These are phyloP conservation scores for Boletellus emodensis DNA, from an alignment of 768 basidiomycete genomes.

Conservation along the genomic window DNA sequence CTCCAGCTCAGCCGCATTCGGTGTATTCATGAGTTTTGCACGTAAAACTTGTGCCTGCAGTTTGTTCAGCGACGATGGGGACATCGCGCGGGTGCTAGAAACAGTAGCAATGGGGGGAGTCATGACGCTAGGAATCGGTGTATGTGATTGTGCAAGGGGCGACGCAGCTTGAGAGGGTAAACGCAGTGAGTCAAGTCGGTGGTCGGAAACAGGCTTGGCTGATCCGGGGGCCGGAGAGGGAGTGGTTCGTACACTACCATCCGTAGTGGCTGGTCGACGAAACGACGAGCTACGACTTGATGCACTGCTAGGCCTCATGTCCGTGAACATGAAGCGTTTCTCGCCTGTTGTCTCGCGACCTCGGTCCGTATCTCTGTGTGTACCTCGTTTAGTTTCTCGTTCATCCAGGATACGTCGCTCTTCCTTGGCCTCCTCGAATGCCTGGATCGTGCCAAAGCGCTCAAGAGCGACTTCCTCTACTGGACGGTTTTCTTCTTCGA, in stretches of 20 bases:
- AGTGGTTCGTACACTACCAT: slow-evolving; percentile 53
- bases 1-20: slow-evolving; percentile 75
- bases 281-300: slow-evolving; percentile 87
- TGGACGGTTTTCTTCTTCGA: slow-evolving; percentile 72
- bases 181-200: slow-evolving; percentile 58
- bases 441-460: slow-evolving; percentile 79
- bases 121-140: slow-evolving; percentile 90
- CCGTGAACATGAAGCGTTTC: slow-evolving; percentile 66
- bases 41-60: slow-evolving; percentile 90
- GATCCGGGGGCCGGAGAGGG: slow-evolving; percentile 39
- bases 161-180: slow-evolving; percentile 57
- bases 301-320: slow-evolving; percentile 54
- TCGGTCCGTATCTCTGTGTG: slow-evolving; percentile 37
- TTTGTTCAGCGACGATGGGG: slow-evolving; percentile 81
- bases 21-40: slow-evolving; percentile 81
- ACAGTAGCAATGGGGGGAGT: slow-evolving; percentile 51
- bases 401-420: slow-evolving; percentile 85
- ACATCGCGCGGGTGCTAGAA: slow-evolving; percentile 46
- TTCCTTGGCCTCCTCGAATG: slow-evolving; percentile 85
- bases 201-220: slow-evolving; percentile 38
- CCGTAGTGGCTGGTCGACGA: slow-evolving; percentile 68
- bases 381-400: slow-evolving; percentile 53
- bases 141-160: slow-evolving; percentile 58
- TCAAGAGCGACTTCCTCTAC: slow-evolving; percentile 82
- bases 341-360: slow-evolving; percentile 39